These are phyloP conservation scores for Starmera quercuum DNA, from an alignment of 805 yeast genomes.

Conservation along the genomic window DNA sequence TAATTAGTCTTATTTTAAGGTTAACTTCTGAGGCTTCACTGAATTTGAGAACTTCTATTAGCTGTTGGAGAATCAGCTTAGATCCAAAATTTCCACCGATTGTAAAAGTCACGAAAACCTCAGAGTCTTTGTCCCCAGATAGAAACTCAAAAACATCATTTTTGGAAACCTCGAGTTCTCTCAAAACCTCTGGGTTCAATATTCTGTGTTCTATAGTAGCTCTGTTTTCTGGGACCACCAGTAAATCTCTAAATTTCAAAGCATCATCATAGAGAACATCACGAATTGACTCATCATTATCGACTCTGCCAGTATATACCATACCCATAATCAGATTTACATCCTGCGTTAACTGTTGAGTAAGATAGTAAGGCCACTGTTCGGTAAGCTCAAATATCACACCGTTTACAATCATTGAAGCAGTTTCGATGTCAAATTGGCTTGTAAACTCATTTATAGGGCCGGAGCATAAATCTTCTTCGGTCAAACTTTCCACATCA, in stretches of 20 bases:
- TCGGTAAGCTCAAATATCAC: constrained; percentile 44
- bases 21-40: constrained; percentile 16
- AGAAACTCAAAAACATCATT: constrained; percentile 17
- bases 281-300: constrained; percentile 20
- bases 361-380: constrained; percentile 48
- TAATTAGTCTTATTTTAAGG: constrained; percentile 32
- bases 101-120: constrained; percentile 35
- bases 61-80: constrained; percentile 31
- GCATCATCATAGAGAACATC: constrained; percentile 37
- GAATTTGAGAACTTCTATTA: constrained; percentile 27
- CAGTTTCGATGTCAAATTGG: constrained; percentile 34
- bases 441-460: constrained; percentile 19
- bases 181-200: constrained; percentile 10
- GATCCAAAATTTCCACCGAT: constrained; percentile 50
- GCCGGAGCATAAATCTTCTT: constrained; percentile 13
- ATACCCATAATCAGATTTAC: constrained; percentile 18
- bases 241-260: constrained; percentile 35
- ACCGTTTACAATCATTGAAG: constrained; percentile 68
- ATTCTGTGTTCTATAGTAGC: constrained; percentile 22
- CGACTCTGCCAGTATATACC: constrained; percentile 19
- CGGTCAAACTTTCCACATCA: constrained; percentile 7
- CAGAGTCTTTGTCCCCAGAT: constrained; percentile 11
- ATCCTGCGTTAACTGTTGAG: constrained; percentile 51
- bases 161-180: neutral
- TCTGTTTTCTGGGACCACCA: constrained; percentile 42